Evolutionary conservation across 371 early-diverging fungal genomes (phyloP).

Genomic region (Thermomucor indicae-seudaticae): DNA sequence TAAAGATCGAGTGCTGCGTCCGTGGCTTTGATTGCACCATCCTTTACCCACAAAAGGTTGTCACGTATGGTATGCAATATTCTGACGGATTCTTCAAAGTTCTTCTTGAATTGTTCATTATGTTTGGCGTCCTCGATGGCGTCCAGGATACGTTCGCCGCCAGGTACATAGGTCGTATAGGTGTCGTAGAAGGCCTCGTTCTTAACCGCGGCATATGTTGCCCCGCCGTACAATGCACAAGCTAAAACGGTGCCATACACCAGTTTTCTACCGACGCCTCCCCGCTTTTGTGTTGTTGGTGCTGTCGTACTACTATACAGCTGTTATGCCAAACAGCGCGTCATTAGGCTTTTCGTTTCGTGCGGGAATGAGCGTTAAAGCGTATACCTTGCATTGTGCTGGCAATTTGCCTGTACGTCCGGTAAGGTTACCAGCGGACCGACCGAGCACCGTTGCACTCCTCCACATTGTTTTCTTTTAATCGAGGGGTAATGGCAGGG

Average conservation of each 20-base stretch:
- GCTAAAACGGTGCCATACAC: constrained; percentile 25
- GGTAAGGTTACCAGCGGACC: no score
- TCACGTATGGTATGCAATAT: constrained; percentile 18
- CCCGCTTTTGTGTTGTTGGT: constrained; percentile 4
- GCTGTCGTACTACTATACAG: no score
- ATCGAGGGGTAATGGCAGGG: no score
- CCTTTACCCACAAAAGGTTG: constrained; percentile 15
- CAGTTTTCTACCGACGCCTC: constrained; percentile 30
- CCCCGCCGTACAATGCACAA: constrained; percentile 31
- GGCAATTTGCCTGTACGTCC: no score
- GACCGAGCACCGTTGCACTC: no score
- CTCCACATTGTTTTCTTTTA: no score
- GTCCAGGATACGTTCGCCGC: constrained; percentile 38
- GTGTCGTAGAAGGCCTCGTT: constrained; percentile 44
- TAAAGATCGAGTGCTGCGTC: constrained; percentile 33
- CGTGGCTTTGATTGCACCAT: constrained; percentile 14
- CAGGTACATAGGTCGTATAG: constrained; percentile 41
- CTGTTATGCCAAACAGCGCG: no score
- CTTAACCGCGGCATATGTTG: constrained; percentile 34
- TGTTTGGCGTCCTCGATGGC: constrained; percentile 30
- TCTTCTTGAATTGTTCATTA: constrained; percentile 21
- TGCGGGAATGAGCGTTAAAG: no score
- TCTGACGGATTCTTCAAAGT: no score
- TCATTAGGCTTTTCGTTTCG: no score
- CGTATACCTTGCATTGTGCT: no score